Evolutionary conservation across 495 filamentous ascomycete genomes (phyloP).

Genomic region (Penicillium salamii): DNA sequence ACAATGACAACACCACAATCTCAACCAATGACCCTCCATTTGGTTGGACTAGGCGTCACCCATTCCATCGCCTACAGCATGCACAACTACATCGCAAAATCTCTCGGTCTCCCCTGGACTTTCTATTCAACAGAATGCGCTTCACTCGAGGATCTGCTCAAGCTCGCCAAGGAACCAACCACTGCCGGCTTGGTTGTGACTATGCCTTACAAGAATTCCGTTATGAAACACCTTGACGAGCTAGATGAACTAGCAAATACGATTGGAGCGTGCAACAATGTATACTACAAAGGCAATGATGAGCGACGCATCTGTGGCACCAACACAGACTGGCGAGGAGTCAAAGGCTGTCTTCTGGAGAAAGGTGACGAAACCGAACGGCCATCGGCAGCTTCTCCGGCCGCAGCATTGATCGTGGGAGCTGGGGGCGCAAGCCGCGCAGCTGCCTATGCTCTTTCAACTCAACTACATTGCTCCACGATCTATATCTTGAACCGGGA

Average conservation of each 20-base stretch:
- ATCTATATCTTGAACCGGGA: slow-evolving; percentile 69
- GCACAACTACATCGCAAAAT: slow-evolving; percentile 41
- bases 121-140: slow-evolving; percentile 39
- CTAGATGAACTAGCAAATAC: slow-evolving; percentile 54
- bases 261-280: slow-evolving; percentile 66
- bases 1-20: background rate
- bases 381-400: slow-evolving; percentile 20
- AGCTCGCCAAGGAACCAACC: slow-evolving; percentile 32
- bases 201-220: slow-evolving; percentile 66
- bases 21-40: slow-evolving; percentile 26
- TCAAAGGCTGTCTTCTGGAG: slow-evolving; percentile 51
- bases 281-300: slow-evolving; percentile 48
- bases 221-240: slow-evolving; percentile 59
- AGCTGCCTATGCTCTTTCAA: slow-evolving; percentile 59
- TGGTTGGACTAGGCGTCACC: slow-evolving; percentile 39
- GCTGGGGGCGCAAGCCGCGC: slow-evolving; percentile 62
- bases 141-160: slow-evolving; percentile 28
- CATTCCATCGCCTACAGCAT: slow-evolving; percentile 44
- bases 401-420: slow-evolving; percentile 52
- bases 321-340: slow-evolving; percentile 67
- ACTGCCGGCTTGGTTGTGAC: slow-evolving; percentile 59
- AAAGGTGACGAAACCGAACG: slow-evolving; percentile 35
- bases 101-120: slow-evolving; percentile 35
- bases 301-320: slow-evolving; percentile 52
- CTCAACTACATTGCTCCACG: slow-evolving; percentile 50